phyloP scores from a whole-genome alignment of 2,329 filamentous ascomycete species.

The Ploettnerulaceae sp. region DNA sequence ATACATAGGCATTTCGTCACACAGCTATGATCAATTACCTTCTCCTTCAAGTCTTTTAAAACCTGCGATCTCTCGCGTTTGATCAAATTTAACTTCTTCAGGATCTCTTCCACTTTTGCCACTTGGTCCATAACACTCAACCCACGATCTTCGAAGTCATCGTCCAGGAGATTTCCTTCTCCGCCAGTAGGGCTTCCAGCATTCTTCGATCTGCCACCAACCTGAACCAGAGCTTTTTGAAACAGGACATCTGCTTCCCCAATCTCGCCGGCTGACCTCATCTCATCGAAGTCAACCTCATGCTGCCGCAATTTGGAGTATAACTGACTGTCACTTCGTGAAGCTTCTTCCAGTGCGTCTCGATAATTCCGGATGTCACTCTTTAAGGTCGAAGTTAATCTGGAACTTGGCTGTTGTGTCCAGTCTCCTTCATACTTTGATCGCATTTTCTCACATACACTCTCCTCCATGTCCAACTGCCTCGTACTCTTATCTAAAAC shows the following conservation, averaged over 20 bases:
- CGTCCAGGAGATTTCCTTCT: conserved; percentile 79
- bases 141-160: conserved; percentile 78
- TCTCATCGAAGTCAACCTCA: conserved; percentile 87
- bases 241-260: conserved; percentile 87
- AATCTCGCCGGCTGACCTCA: conserved; percentile 81
- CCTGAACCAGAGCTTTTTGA: conserved; percentile 78
- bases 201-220: conserved; percentile 54
- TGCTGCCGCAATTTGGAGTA: conserved; percentile 80
- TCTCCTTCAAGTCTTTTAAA: conserved; percentile 94
- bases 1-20: not conserved
- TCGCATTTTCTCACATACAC: conserved; percentile 97
- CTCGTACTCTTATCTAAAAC: conserved; percentile 77
- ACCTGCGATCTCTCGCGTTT: conserved; percentile 90
- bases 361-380: conserved; percentile 84
- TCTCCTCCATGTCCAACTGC: conserved; percentile 93
- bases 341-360: conserved; percentile 84
- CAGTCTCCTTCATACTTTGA: conserved; percentile 94
- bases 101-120: conserved; percentile 76
- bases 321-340: conserved; percentile 78
- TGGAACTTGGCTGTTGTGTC: conserved; percentile 93
- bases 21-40: conserved; percentile 49
- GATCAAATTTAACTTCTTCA: conserved; percentile 86
- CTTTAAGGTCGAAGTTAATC: conserved; percentile 80
- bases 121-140: conserved; percentile 87
- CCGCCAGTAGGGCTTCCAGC: conserved; percentile 54